These are phyloP conservation scores for Spinellus fusiger DNA, from an alignment of 192 early-diverging fungal genomes.

Conservation along the genomic window DNA sequence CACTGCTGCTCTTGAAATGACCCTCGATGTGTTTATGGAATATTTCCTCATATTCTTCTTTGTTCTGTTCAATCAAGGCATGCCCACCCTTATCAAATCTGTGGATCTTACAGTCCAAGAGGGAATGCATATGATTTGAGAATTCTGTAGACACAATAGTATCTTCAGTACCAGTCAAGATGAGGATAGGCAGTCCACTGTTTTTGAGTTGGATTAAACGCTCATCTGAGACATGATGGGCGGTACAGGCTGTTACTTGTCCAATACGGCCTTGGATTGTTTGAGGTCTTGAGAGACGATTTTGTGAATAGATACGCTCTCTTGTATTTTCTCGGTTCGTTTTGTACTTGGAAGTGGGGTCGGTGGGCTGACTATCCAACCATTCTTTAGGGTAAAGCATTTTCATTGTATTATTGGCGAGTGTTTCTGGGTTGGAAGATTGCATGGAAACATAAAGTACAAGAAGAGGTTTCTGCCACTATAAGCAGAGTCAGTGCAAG, in stretches of 20 bases:
- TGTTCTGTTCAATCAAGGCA: slow-evolving; percentile 26
- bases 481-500: slow-evolving; percentile 8
- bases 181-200: slow-evolving; percentile 12
- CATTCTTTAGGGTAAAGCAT: slow-evolving; percentile 38
- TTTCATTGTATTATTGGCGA: slow-evolving; percentile 21
- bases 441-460: slow-evolving; percentile 25
- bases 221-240: slow-evolving; percentile 28
- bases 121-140: slow-evolving; percentile 23
- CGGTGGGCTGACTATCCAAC: slow-evolving; percentile 27
- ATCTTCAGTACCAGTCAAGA: slow-evolving; percentile 34
- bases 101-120: slow-evolving; percentile 17
- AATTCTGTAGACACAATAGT: slow-evolving; percentile 29
- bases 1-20: not conserved
- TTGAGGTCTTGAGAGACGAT: slow-evolving; percentile 6
- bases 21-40: slow-evolving; percentile 27
- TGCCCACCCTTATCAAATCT: slow-evolving; percentile 36
- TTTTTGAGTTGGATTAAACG: slow-evolving; percentile 20
- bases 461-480: slow-evolving; percentile 19
- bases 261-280: slow-evolving; percentile 26
- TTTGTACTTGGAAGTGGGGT: slow-evolving; percentile 6
- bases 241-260: slow-evolving; percentile 27
- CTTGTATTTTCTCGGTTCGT: slow-evolving; percentile 22
- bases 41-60: slow-evolving; percentile 23
- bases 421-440: slow-evolving; percentile 22
- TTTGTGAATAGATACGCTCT: not conserved